Evolutionary conservation across 192 early-diverging fungal genomes (phyloP).

Genomic region (Martensiomyces pterosporus): DNA sequence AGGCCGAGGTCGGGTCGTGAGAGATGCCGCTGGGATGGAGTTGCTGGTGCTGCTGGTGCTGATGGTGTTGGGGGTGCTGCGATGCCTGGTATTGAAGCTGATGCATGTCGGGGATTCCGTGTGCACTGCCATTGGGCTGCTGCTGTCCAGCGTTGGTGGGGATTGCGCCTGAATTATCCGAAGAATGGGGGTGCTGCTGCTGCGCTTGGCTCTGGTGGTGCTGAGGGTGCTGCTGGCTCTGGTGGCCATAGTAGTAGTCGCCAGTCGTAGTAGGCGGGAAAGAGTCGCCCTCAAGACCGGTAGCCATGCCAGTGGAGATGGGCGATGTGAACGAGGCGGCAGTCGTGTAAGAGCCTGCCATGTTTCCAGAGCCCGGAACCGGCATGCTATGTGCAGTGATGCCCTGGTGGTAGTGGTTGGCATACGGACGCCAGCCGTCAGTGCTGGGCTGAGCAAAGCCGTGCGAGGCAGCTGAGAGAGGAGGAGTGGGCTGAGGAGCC

Average conservation of each 20-base stretch:
- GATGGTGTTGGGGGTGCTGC: constrained; percentile 2
- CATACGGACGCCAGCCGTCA: constrained; percentile 31
- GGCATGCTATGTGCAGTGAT: constrained; percentile 12
- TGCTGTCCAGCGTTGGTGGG: too few species aligned
- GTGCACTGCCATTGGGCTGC: constrained; percentile 5
- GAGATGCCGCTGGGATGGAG: not conserved
- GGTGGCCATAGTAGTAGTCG: constrained; percentile 21
- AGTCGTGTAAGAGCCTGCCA: constrained; percentile 19
- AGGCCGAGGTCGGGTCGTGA: too few species aligned
- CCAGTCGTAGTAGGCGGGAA: constrained; percentile 8
- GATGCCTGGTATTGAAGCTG: constrained; percentile 18
- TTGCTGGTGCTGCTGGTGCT: constrained; percentile 6
- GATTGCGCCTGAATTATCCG: too few species aligned
- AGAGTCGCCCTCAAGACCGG: constrained; percentile 14
- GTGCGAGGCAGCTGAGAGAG: constrained; percentile 36
- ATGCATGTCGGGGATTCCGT: constrained; percentile 28
- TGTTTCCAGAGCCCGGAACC: not conserved
- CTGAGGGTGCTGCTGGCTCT: not conserved
- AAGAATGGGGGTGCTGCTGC: too few species aligned
- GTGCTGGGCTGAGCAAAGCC: constrained; percentile 15
- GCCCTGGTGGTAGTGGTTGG: constrained; percentile 19
- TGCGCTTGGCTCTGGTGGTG: constrained; percentile 2
- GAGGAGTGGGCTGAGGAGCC: constrained; percentile 36
- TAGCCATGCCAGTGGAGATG: constrained; percentile 18
- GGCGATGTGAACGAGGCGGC: constrained; percentile 27